Base-by-base conservation (phyloP, 2,329 filamentous ascomycete species). In the Ascochyta pisi region DNA sequence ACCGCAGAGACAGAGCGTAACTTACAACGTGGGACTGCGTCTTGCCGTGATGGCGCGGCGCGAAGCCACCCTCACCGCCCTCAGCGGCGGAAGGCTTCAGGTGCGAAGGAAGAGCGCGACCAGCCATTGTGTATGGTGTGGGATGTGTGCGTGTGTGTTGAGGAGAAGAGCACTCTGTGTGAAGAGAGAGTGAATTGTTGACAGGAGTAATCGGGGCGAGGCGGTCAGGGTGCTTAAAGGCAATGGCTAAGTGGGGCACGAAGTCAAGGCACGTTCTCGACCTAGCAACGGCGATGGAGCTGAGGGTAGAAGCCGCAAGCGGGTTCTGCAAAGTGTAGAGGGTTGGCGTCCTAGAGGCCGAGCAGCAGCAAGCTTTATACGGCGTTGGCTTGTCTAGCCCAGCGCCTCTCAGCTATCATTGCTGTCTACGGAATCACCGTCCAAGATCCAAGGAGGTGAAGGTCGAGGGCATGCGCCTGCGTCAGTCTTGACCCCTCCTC, bases 11-110 rank as follows among this genome's bases (percentile, higher is more conserved):
- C 29, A 47, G 34, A 57, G 41, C 58, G 43, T 8, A 49, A 87
- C 89, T 86, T 80, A 90, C 90, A 86, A 93, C 90, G 79, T 93
- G 90, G 59, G 89, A 92, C 77, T 90, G 89, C 67, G 89, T 90
- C 85, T 93, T 93, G 80, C 90, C 90, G 78, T 93, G 89, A 75
- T 91, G 90, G 75, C 88, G 87, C 24, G 64, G 65, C 68, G 83
- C 79, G 64, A 86, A 82, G 66, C 76, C 79, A 39, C 66, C 65
- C 53, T 71, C 74, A 62, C 75, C 79, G 57, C 71, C 73, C 34
- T 62, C 68, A 34, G 73, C 73, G 34, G 70, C 65, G 57, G 79
- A 78, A 60, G 87, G 84, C 84, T 92, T 94, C 71, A 97, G 84
- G 83, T 96, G 94, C 39, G 90, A 83, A 63, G 93, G 92, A 69